These are phyloP conservation scores for Spinellus fusiger DNA, from an alignment of 192 early-diverging fungal genomes.

Conservation along the genomic window DNA sequence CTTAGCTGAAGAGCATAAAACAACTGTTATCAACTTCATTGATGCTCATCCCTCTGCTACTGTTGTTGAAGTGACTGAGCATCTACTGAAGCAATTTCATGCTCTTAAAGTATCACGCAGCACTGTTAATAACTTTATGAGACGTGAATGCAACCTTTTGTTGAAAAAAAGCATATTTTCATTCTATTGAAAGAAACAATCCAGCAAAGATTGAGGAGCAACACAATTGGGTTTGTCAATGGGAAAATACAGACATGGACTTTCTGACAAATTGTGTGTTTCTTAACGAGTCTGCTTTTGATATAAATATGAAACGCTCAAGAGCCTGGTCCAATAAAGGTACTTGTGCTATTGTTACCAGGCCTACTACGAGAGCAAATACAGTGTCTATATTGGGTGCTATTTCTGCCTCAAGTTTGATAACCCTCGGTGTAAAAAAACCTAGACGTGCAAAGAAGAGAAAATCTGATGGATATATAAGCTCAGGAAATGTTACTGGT, in stretches of 20 bases:
- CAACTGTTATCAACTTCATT: constrained; percentile 5
- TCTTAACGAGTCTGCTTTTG: neutral
- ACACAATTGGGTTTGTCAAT: too few relatives aligned
- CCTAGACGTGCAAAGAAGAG: neutral
- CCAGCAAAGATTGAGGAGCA: too few relatives aligned
- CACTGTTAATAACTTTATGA: too few relatives aligned
- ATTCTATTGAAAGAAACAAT: too few relatives aligned
- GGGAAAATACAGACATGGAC: too few relatives aligned
- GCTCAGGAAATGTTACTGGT: neutral
- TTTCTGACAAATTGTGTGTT: too few relatives aligned
- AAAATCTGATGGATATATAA: neutral
- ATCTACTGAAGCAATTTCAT: neutral
- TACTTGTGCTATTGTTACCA: neutral
- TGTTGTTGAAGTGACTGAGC: constrained; percentile 11
- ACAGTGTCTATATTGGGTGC: constrained; percentile 4
- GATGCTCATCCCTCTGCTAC: constrained; percentile 10
- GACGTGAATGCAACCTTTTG: too few relatives aligned
- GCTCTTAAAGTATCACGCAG: constrained; percentile 9
- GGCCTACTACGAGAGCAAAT: constrained; percentile 7
- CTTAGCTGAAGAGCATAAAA: constrained; percentile 10
- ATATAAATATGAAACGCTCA: neutral
- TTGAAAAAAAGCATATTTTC: too few relatives aligned
- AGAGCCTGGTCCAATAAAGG: neutral
- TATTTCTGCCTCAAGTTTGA: constrained; percentile 1
- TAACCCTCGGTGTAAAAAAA: neutral